Conservation (phyloP, 306 rosid genomes). For the Cucurbita maxima region DNA sequence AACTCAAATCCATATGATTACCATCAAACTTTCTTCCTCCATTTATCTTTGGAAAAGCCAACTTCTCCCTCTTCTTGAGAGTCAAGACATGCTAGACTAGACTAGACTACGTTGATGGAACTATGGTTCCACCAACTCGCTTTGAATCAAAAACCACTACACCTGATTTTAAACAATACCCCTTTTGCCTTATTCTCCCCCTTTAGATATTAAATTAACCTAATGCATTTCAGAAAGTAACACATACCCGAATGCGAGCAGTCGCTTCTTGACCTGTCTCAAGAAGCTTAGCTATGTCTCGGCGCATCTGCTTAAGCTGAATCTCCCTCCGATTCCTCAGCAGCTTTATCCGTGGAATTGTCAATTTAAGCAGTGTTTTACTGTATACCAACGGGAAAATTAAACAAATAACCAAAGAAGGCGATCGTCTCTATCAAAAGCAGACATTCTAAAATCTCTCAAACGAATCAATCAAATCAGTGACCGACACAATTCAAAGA, state of each 20-base stretch:
- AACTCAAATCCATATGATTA: too few relatives aligned
- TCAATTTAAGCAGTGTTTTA: slow-evolving; percentile 78
- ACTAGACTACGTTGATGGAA: too few relatives aligned
- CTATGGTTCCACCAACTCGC: too few relatives aligned
- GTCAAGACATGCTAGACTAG: too few relatives aligned
- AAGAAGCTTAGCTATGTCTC: slow-evolving; percentile 91
- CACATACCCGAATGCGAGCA: slow-evolving; percentile 75
- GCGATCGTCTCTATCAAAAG: neutral
- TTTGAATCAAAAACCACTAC: too few relatives aligned
- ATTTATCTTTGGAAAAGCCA: too few relatives aligned
- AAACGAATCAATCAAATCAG: neutral
- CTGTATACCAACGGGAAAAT: slow-evolving; percentile 15
- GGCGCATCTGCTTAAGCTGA: slow-evolving; percentile 86
- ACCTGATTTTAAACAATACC: too few relatives aligned
- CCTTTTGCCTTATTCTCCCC: neutral
- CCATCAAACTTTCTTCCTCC: too few relatives aligned
- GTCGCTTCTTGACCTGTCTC: slow-evolving; percentile 99
- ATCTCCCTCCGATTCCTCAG: slow-evolving; percentile 78
- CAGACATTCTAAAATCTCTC: neutral
- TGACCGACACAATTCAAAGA: neutral
- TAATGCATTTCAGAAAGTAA: neutral
- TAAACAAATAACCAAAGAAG: neutral
- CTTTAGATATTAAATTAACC: too few relatives aligned
- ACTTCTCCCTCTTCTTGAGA: too few relatives aligned
- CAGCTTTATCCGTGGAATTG: slow-evolving; percentile 87